Evolutionary conservation across 1,284 basidiomycete species (phyloP), one percentile per base, ranked within the genome.

Genomic region (Waitea zeae): DNA sequence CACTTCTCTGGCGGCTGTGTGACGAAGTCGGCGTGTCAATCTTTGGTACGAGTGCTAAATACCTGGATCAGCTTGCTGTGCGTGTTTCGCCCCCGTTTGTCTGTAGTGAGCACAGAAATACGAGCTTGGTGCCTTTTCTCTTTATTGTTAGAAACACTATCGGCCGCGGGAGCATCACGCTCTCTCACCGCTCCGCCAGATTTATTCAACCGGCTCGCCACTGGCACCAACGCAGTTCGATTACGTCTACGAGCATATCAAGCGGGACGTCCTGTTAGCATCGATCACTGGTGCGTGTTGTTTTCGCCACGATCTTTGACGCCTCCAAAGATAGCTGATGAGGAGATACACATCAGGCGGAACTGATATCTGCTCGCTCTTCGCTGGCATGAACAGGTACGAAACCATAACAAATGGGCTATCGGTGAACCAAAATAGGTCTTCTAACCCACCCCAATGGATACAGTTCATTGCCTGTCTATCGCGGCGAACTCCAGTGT

Each of bases 321-420:
- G 15, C 12, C 18, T n/a, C n/a, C n/a, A n/a, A n/a, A n/a, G n/a
- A n/a, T n/a, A 28, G 12, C 20, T 14, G 9, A 29, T 12, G 12
- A 7, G 17, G 20, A 17, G n/a, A 3, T 27, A 28, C 24, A 27
- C 31, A 38, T 13, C 46, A 79, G 76, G 78, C 37, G 80, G 81
- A 11, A 87, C 84, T 12, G 86, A 89, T 49, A 84, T 89, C 24
- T 88, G 84, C 53, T 86, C 81, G 20, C 63, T 89, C 17, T 89
- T 90, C 54, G 83, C 80, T 15, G 82, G 82, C 4, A 76, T 87
- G 64, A n/a, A n/a, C n/a, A n/a, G n/a, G n/a, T n/a, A n/a, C n/a
- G n/a, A n/a, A n/a, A n/a, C n/a, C n/a, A n/a, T n/a, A n/a, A n/a
- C n/a, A n/a, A n/a, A n/a, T n/a, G n/a, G n/a, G n/a, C n/a, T n/a